phyloP scores from a whole-genome alignment of 2,329 filamentous ascomycete genomes.

The Orbilia brochopaga region DNA sequence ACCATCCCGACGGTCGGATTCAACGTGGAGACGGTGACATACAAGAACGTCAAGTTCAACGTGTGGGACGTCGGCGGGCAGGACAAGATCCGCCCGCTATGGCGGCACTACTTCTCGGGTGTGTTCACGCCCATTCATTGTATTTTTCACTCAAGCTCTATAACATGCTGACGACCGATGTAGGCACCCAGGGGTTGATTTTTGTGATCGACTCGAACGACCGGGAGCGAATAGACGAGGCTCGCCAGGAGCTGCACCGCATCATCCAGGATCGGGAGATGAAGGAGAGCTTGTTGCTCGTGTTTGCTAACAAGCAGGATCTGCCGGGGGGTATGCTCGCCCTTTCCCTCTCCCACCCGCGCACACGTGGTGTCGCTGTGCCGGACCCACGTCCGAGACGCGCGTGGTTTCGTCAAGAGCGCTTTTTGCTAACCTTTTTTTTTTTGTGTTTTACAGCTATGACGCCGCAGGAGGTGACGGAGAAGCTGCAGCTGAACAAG shows the following conservation, averaged over 20 bases:
- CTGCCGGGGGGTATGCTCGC: slow-evolving; percentile 71
- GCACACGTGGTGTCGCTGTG: too few species aligned
- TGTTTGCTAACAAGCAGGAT: slow-evolving; percentile 99
- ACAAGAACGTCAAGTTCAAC: slow-evolving; percentile 99
- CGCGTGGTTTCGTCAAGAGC: not conserved
- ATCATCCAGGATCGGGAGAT: slow-evolving; percentile 98
- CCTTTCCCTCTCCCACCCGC: not conserved
- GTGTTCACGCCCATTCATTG: slow-evolving; percentile 11
- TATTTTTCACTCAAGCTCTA: not conserved
- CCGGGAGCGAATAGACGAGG: slow-evolving; percentile 87
- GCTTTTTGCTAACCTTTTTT: slow-evolving; percentile 25
- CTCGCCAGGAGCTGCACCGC: slow-evolving; percentile 88
- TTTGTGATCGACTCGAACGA: slow-evolving; percentile 98
- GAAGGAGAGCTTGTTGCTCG: slow-evolving; percentile 89
- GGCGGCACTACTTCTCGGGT: slow-evolving; percentile 99
- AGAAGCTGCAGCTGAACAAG: slow-evolving; percentile 75
- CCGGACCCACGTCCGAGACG: too few species aligned
- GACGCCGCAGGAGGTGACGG: slow-evolving; percentile 79
- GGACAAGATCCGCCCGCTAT: slow-evolving; percentile 99
- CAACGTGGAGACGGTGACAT: slow-evolving; percentile 99
- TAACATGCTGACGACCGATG: not conserved
- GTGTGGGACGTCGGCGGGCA: slow-evolving; percentile 99
- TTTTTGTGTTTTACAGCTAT: slow-evolving; percentile 65
- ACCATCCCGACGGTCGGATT: slow-evolving; percentile 98
- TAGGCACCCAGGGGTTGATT: slow-evolving; percentile 96